phyloP scores from a whole-genome alignment of 2,329 filamentous ascomycete species.

The Exserohilum rostratum region DNA sequence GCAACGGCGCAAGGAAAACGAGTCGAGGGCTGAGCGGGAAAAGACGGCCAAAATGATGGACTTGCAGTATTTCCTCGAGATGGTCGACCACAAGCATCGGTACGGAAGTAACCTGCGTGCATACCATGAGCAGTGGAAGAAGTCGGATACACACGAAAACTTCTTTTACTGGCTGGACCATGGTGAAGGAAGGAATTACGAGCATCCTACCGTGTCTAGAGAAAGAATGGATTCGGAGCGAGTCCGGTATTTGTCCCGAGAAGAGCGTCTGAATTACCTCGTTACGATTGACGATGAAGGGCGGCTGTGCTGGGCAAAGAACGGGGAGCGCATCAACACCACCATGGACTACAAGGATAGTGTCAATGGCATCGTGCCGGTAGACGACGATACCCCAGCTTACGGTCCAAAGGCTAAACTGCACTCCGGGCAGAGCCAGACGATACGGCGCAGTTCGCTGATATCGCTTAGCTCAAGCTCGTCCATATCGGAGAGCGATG shows the following conservation, averaged over 20 bases:
- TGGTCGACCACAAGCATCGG: conserved; percentile 85
- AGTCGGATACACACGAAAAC: conserved; percentile 76
- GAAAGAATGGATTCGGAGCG: conserved; percentile 77
- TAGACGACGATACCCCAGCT: conserved; percentile 50
- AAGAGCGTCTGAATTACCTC: conserved; percentile 81
- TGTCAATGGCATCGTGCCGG: conserved; percentile 64
- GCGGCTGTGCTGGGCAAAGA: conserved; percentile 85
- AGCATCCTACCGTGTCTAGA: conserved; percentile 74
- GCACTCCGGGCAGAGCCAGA: conserved; percentile 31
- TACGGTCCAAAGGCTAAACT: conserved; percentile 43
- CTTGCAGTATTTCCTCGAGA: conserved; percentile 81
- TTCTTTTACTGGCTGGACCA: conserved; percentile 95
- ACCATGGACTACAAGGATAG: conserved; percentile 78
- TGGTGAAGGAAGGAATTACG: conserved; percentile 73
- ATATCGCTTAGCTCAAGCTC: conserved; percentile 42
- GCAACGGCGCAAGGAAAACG: conserved; percentile 48
- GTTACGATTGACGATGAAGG: conserved; percentile 77
- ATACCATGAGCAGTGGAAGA: conserved; percentile 87
- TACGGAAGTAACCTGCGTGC: conserved; percentile 82
- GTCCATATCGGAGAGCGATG: conserved; percentile 59
- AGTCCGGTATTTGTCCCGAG: conserved; percentile 81
- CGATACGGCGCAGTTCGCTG: conserved; percentile 27
- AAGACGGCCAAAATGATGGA: conserved; percentile 80
- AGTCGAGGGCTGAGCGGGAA: conserved; percentile 63
- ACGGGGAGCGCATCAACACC: conserved; percentile 77